Percentiles rank a stretch among this genome's conserved stretches.
Evolutionary conservation across 2,329 filamentous ascomycete species (phyloP).

Genomic region (Dothideomycetes sp.): DNA sequence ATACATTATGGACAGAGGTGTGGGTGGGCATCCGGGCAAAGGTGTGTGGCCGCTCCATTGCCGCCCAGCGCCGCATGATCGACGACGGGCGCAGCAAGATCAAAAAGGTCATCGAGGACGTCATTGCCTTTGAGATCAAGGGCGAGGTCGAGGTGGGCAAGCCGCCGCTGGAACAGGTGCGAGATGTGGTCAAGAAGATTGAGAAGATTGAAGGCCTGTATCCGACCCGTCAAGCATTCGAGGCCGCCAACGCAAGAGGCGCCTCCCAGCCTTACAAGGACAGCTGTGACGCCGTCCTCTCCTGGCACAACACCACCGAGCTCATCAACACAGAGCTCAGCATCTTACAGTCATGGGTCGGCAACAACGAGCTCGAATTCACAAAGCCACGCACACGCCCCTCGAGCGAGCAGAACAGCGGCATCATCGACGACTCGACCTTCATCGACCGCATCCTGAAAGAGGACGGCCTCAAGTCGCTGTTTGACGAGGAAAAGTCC

Average conservation of each 20-base stretch:
- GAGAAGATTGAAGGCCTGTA: conserved; percentile 81
- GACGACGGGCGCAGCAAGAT: conserved; percentile 70
- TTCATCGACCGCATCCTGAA: conserved; percentile 94
- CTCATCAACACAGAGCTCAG: conserved; percentile 91
- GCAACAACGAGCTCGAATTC: conserved; percentile 91
- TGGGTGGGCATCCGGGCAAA: conserved; percentile 84
- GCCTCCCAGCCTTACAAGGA: conserved; percentile 67
- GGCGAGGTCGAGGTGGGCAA: conserved; percentile 88
- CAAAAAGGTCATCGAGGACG: conserved; percentile 69
- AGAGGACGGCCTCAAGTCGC: conserved; percentile 83
- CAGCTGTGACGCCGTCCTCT: conserved; percentile 77
- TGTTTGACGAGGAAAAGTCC: conserved; percentile 58
- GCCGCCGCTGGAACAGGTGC: conserved; percentile 75
- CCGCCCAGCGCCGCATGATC: conserved; percentile 75
- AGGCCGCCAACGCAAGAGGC: conserved; percentile 63
- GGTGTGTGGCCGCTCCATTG: conserved; percentile 70
- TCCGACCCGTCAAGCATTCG: conserved; percentile 66
- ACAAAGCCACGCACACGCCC: conserved; percentile 61
- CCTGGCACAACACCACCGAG: conserved; percentile 95
- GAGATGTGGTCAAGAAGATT: conserved; percentile 80
- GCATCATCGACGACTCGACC: conserved; percentile 77
- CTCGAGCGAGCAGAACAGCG: conserved; percentile 48
- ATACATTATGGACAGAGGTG: conserved; percentile 56
- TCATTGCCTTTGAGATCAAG: conserved; percentile 88
- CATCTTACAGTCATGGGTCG: conserved; percentile 91